Base-by-base conservation (phyloP, 768 basidiomycete species). In the Trametopsis cervina region DNA sequence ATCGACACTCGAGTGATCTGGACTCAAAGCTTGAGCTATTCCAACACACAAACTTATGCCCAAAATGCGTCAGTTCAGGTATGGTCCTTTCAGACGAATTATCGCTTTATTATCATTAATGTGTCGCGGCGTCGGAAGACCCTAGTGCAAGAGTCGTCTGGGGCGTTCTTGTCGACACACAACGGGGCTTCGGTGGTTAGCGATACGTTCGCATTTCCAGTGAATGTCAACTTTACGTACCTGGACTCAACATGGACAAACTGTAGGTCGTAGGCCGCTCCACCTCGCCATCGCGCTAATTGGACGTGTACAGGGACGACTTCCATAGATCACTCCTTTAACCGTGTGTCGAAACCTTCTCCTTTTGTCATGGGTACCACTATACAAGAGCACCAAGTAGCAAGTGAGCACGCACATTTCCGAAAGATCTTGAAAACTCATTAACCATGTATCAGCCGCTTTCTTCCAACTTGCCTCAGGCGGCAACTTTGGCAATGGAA, bases 301-400 rank as follows among this genome's bases (percentile, higher is more conserved):
- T 5, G 11, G 5, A 26, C 24, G 13, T 15, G 9, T 47, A 7
- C 42, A 85, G 82, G 75, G 58, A 68, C 70, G 40, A 66, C 73
- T 10, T 56, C 60, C 1, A 72, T 89, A 47, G 83, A 89, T 55
- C 86, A 87, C 57, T 81, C 80, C 0, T 89, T 86, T 57, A 63
- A 77, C 44, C 78, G 85, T 18, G 65, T 68, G 18, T 63, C 81
- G 37, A 55, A 73, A 15, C 83, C 84, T 1, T 68, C 71, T 33
- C 80, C 84, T 1, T 76, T 82, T 51, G 71, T 78, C 44, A 55
- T 78, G 4, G 72, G 71, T 7, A 81, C 80, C 6, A 74, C 72
- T 4, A 85, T 83, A 22, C 50, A 62, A 24, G 48, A 27, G 24
- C 24, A 42, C 17, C 38, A 36, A 27, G 18, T 47, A 21, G 39